phyloP scores from a whole-genome alignment of 1,284 basidiomycete species.

The Ceratorhiza oryzae-sativae region DNA sequence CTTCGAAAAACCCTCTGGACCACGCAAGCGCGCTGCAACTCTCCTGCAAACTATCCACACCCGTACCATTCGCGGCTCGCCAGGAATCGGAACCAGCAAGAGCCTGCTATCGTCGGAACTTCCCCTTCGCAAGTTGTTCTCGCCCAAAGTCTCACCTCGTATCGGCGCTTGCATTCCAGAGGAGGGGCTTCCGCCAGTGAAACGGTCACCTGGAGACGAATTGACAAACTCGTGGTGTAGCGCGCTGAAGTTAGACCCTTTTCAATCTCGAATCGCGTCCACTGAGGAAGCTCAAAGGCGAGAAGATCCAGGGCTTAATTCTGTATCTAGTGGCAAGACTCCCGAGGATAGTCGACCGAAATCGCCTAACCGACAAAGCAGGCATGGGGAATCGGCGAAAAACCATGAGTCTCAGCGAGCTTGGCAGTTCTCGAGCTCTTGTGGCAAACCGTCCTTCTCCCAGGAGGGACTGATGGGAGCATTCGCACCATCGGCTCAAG shows the following conservation, averaged over 20 bases:
- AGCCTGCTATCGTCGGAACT: neutral
- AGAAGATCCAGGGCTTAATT: too few relatives aligned
- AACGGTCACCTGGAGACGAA: neutral
- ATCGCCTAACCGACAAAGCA: constrained; percentile 11
- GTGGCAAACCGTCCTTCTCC: neutral
- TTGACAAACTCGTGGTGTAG: constrained; percentile 34
- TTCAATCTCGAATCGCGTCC: neutral
- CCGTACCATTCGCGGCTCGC: constrained; percentile 21
- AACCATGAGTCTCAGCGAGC: constrained; percentile 30
- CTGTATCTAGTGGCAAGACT: neutral
- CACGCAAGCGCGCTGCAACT: constrained; percentile 26
- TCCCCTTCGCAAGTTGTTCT: neutral
- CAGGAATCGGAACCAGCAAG: constrained; percentile 16
- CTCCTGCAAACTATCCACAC: constrained; percentile 27
- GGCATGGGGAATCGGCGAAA: neutral
- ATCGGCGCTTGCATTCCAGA: neutral
- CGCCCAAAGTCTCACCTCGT: neutral
- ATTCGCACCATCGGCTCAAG: neutral
- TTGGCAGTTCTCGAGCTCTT: neutral
- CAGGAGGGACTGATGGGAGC: too few relatives aligned
- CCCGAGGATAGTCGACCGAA: neutral
- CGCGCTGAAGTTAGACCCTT: constrained; percentile 14
- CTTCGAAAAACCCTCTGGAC: neutral
- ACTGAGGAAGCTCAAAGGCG: too few relatives aligned
- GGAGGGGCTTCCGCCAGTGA: neutral